Evolutionary conservation across 768 basidiomycete species (phyloP).

Genomic region (Rhodotorula kratochvilovae): DNA sequence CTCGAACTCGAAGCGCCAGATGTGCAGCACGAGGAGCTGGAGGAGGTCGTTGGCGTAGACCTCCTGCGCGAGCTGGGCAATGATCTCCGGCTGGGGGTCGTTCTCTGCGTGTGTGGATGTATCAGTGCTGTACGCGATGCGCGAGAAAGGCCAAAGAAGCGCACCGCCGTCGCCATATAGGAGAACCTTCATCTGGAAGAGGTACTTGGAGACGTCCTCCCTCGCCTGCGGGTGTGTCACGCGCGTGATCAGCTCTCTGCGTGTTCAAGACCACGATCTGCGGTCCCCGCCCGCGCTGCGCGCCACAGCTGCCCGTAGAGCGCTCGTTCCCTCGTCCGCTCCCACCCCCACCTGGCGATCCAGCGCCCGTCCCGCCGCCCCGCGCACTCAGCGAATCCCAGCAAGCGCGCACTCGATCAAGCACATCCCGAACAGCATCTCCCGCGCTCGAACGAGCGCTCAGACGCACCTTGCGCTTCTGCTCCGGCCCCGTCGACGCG

Average conservation of each 20-base stretch:
- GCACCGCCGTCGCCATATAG: constrained; percentile 82
- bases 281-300: too few relatives aligned
- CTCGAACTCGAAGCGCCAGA: constrained; percentile 89
- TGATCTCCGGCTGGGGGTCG: constrained; percentile 81
- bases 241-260: background rate
- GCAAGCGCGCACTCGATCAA: too few relatives aligned
- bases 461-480: constrained; percentile 74
- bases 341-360: constrained; percentile 3
- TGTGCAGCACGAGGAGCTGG: constrained; percentile 69
- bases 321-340: background rate
- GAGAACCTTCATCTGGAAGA: constrained; percentile 82
- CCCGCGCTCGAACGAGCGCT: too few relatives aligned
- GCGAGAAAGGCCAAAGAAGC: constrained; percentile 39
- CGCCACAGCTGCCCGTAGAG: background rate
- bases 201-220: constrained; percentile 82
- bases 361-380: background rate
- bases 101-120: constrained; percentile 35
- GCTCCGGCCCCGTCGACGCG: constrained; percentile 68
- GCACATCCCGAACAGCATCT: too few relatives aligned
- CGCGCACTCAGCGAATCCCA: too few relatives aligned
- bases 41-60: constrained; percentile 87
- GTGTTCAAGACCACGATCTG: background rate
- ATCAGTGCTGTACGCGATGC: background rate
- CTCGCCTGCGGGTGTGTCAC: constrained; percentile 57
- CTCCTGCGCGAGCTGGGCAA: constrained; percentile 93